phyloP scores from a whole-genome alignment of 2,329 filamentous ascomycete species.

The Nigrospora osmanthi region DNA sequence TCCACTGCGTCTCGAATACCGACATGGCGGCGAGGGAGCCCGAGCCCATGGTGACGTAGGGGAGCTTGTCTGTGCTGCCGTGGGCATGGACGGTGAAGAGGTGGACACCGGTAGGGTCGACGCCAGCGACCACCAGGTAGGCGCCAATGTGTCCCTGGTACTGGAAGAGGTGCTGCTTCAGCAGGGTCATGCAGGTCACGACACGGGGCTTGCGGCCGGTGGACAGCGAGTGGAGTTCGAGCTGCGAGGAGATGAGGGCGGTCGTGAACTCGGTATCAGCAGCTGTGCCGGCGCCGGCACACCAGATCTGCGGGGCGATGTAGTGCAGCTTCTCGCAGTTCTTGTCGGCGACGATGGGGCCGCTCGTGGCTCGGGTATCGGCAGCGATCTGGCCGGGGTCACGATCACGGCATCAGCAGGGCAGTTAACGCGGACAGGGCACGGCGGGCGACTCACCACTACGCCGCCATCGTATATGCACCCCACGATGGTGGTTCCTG shows the following conservation, averaged over 20 bases:
- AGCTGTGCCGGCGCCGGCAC: conserved; percentile 92
- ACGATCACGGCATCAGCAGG: neutral
- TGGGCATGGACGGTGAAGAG: conserved; percentile 98
- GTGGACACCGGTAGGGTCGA: conserved; percentile 89
- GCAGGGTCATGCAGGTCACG: conserved; percentile 98
- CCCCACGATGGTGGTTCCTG: conserved; percentile 96
- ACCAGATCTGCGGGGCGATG: conserved; percentile 98
- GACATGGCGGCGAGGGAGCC: conserved; percentile 96
- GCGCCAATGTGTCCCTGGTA: conserved; percentile 97
- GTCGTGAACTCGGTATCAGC: conserved; percentile 99
- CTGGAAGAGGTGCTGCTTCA: conserved; percentile 98
- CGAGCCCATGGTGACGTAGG: conserved; percentile 98
- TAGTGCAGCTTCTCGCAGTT: conserved; percentile 99
- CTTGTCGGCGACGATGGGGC: conserved; percentile 99
- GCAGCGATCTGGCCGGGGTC: conserved; percentile 69
- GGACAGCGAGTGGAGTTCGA: conserved; percentile 93
- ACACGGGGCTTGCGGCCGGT: conserved; percentile 95
- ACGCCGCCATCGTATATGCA: conserved; percentile 96
- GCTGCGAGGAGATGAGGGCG: conserved; percentile 94
- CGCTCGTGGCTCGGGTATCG: conserved; percentile 94
- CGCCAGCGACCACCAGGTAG: conserved; percentile 93
- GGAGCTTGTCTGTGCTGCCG: conserved; percentile 96
- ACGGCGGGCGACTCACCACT: conserved; percentile 53
- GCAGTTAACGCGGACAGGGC: neutral
- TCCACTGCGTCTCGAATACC: conserved; percentile 96